phyloP scores from a whole-genome alignment of 1,139 yeast species.

The Debaryomycetaceae sp. region DNA sequence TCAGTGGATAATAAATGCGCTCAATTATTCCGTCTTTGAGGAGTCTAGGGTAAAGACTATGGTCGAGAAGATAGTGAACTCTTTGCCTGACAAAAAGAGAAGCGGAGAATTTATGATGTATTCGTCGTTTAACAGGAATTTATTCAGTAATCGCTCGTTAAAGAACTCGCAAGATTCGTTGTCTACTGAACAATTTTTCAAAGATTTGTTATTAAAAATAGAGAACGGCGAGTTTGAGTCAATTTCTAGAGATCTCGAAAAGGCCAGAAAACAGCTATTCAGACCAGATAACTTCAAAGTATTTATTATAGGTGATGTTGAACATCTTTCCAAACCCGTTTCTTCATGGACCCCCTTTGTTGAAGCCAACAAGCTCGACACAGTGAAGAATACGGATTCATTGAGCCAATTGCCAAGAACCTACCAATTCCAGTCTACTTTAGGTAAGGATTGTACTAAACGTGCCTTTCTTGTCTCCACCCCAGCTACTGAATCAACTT shows the following conservation, averaged over 20 bases:
- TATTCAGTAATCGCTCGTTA: constrained; percentile 57
- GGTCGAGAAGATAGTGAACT: constrained; percentile 70
- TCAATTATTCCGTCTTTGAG: constrained; percentile 69
- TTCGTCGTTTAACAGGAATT: constrained; percentile 54
- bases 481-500: constrained; percentile 89
- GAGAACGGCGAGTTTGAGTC: constrained; percentile 47
- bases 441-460: constrained; percentile 52
- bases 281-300: constrained; percentile 60
- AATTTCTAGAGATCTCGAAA: constrained; percentile 54
- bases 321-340: constrained; percentile 50
- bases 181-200: constrained; percentile 57
- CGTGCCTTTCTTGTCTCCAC: constrained; percentile 67
- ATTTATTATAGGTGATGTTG: constrained; percentile 67
- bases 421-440: constrained; percentile 48
- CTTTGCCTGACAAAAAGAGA: constrained; percentile 77
- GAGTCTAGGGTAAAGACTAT: constrained; percentile 65
- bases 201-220: constrained; percentile 47
- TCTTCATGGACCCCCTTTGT: constrained; percentile 57
- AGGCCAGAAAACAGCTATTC: constrained; percentile 56
- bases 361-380: constrained; percentile 10
- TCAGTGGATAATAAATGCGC: constrained; percentile 67
- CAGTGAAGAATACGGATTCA: constrained; percentile 9
- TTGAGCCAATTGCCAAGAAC: constrained; percentile 49
- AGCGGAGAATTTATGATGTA: constrained; percentile 70
- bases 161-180: constrained; percentile 66